phyloP scores from a whole-genome alignment of 257 asterid genomes.

The Catharanthus roseus region DNA sequence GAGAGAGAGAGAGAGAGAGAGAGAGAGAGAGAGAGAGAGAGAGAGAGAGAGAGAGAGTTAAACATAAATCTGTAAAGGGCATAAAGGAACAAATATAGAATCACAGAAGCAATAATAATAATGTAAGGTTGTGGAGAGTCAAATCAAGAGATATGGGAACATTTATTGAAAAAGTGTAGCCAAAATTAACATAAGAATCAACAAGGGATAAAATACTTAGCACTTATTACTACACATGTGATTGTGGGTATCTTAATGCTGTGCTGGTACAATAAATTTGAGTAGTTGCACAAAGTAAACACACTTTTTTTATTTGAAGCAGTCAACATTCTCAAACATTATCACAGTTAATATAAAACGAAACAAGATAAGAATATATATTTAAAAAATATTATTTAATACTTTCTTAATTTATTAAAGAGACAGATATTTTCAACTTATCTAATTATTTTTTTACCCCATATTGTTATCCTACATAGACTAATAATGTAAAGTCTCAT shows the following conservation, averaged over 20 bases:
- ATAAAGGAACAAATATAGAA: too few species aligned
- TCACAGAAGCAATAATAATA: not conserved
- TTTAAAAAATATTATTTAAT: too few species aligned
- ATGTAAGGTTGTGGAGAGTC: not conserved
- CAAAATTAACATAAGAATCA: not conserved
- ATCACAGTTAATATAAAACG: too few species aligned
- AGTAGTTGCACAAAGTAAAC: conserved; percentile 4
- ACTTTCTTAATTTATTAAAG: too few species aligned
- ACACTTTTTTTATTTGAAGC: not conserved
- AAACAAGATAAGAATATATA: not conserved
- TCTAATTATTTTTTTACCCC: not conserved
- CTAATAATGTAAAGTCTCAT: not conserved
- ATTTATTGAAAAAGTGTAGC: conserved; percentile 3
- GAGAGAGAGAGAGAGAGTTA: too few species aligned
- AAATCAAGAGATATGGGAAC: conserved; percentile 5
- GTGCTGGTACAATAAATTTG: conserved; percentile 8
- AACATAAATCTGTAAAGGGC: not conserved
- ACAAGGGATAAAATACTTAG: not conserved
- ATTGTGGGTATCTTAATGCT: conserved; percentile 6
- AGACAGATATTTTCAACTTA: too few species aligned
- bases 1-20: too few species aligned
- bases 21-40: too few species aligned
- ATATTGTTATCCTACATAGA: not conserved
- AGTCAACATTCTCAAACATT: not conserved
- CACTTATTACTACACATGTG: conserved; percentile 7